phyloP scores from a whole-genome alignment of 1,284 basidiomycete genomes.

The Papiliotrema nemorosa region DNA sequence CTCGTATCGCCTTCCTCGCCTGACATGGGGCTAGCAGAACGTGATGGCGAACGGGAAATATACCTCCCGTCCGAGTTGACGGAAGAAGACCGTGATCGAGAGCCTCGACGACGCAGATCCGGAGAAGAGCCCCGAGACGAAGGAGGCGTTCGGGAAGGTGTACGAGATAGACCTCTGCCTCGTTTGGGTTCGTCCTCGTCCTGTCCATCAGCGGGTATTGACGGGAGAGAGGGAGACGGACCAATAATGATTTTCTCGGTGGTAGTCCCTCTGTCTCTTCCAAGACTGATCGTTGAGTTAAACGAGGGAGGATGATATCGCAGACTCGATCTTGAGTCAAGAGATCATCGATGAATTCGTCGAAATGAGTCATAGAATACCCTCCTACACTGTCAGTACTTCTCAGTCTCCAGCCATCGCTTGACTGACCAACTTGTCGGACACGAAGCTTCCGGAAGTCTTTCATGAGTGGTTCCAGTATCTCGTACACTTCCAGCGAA shows the following conservation, averaged over 20 bases:
- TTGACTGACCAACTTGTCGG: slow-evolving; percentile 67
- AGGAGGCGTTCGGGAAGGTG: slow-evolving; percentile 24
- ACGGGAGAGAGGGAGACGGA: slow-evolving; percentile 8
- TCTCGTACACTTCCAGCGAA: slow-evolving; percentile 83
- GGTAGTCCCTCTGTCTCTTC: slow-evolving; percentile 89
- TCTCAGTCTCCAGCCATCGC: background rate
- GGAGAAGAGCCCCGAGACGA: slow-evolving; percentile 27
- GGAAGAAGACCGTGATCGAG: slow-evolving; percentile 13
- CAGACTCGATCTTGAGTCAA: slow-evolving; percentile 88
- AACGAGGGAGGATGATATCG: slow-evolving; percentile 89
- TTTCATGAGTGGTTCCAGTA: slow-evolving; percentile 88
- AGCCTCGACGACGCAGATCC: slow-evolving; percentile 18
- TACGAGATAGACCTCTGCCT: slow-evolving; percentile 27
- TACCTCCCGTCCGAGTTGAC: slow-evolving; percentile 22
- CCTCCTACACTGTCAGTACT: slow-evolving; percentile 56
- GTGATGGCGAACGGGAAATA: slow-evolving; percentile 49
- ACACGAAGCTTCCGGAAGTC: slow-evolving; percentile 88
- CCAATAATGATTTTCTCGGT: slow-evolving; percentile 48
- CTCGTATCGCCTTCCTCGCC: slow-evolving; percentile 42
- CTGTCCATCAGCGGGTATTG: slow-evolving; percentile 3
- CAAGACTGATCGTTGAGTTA: slow-evolving; percentile 78
- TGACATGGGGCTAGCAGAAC: slow-evolving; percentile 16
- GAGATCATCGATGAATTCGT: slow-evolving; percentile 85
- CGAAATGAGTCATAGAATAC: slow-evolving; percentile 79
- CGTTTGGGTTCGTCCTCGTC: slow-evolving; percentile 15